Conservation (phyloP, 306 rosid species). For the Dryas drummondii region DNA sequence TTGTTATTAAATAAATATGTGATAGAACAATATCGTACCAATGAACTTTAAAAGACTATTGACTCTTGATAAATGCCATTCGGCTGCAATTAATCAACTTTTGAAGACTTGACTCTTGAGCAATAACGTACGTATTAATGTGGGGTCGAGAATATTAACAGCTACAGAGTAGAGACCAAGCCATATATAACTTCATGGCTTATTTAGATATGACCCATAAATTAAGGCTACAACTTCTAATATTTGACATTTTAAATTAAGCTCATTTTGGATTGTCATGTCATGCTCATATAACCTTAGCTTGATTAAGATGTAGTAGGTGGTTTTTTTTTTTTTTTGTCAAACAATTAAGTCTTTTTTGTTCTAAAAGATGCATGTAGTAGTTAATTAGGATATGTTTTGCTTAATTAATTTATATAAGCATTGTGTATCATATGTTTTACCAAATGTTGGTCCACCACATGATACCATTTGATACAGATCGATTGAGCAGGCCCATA, state of each 20-base stretch:
- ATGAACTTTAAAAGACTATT: neutral
- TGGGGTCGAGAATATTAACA: no score
- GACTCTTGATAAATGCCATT: slow-evolving; percentile 7
- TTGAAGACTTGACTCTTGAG: slow-evolving; percentile 6
- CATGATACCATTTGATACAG: neutral
- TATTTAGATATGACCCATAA: slow-evolving; percentile 19
- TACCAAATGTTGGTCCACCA: slow-evolving; percentile 40
- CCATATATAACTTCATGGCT: slow-evolving; percentile 23
- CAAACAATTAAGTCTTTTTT: no score
- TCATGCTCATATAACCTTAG: slow-evolving; percentile 35
- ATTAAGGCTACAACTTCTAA: slow-evolving; percentile 6
- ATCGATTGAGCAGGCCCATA: no score
- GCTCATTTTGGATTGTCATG: slow-evolving; percentile 12
- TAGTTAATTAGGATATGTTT: neutral
- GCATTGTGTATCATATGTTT: slow-evolving; percentile 22
- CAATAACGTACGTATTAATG: slow-evolving; percentile 5
- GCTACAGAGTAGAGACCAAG: slow-evolving; percentile 17
- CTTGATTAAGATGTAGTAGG: slow-evolving; percentile 34
- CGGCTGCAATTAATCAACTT: neutral
- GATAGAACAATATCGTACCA: neutral
- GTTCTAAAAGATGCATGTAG: no score
- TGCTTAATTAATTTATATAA: neutral
- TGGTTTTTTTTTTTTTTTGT: neutral
- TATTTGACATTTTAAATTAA: slow-evolving; percentile 25
- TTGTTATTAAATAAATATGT: neutral